Conservation (phyloP, 108 stramenopile genomes). For the Nitzschia sp. region DNA sequence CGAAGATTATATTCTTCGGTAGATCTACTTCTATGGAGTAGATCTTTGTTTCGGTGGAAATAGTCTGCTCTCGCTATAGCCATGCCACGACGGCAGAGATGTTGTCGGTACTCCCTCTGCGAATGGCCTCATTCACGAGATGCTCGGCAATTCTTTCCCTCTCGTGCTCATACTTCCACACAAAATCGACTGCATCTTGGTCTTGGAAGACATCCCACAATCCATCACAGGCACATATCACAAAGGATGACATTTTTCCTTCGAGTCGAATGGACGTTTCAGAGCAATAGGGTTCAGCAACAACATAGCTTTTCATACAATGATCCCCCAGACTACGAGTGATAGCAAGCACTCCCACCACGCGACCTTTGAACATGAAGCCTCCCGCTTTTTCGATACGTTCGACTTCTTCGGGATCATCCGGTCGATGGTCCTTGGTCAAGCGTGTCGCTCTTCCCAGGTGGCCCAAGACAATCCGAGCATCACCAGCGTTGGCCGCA, state of each 20-base stretch:
- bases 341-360: slow-evolving; percentile 87
- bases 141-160: slow-evolving; percentile 42
- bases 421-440: slow-evolving; percentile 81
- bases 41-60: no score
- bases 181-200: slow-evolving; percentile 81
- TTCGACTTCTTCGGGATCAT: slow-evolving; percentile 69
- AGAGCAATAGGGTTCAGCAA: slow-evolving; percentile 65
- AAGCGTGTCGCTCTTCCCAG: slow-evolving; percentile 49
- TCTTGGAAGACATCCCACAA: slow-evolving; percentile 90
- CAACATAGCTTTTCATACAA: slow-evolving; percentile 88
- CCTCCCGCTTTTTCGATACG: slow-evolving; percentile 84
- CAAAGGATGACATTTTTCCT: slow-evolving; percentile 44
- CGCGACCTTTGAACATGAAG: slow-evolving; percentile 74
- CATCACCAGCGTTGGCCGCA: slow-evolving; percentile 95
- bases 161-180: slow-evolving; percentile 25
- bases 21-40: no score
- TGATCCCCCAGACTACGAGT: slow-evolving; percentile 88
- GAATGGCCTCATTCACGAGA: slow-evolving; percentile 70
- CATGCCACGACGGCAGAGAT: slow-evolving; percentile 82
- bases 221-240: slow-evolving; percentile 88
- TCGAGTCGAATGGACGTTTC: slow-evolving; percentile 18
- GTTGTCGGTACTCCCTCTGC: slow-evolving; percentile 78
- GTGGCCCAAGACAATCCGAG: slow-evolving; percentile 84
- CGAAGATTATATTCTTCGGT: no score
- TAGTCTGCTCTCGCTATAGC: slow-evolving; percentile 38